Evolutionary conservation across 2,329 filamentous ascomycete species (phyloP).

Genomic region (Alternaria gansuensis): DNA sequence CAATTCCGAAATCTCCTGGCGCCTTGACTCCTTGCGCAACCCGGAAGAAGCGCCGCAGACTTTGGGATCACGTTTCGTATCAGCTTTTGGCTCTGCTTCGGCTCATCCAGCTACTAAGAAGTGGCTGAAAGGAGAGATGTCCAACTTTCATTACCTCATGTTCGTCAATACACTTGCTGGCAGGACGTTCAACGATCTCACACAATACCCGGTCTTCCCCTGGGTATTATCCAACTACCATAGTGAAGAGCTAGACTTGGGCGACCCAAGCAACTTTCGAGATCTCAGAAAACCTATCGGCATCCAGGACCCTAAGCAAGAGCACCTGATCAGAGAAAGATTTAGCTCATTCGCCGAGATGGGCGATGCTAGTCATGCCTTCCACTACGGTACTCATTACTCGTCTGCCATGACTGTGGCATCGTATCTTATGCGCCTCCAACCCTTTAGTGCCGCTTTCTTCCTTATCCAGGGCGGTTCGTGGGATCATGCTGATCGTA

Average conservation of each 20-base stretch:
- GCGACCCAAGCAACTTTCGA: conserved; percentile 83
- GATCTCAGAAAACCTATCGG: conserved; percentile 97
- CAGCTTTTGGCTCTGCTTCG: conserved; percentile 83
- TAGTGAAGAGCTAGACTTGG: conserved; percentile 88
- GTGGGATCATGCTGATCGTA: conserved; percentile 93
- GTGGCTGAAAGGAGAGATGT: conserved; percentile 94
- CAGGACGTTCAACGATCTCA: conserved; percentile 95
- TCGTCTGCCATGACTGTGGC: conserved; percentile 99
- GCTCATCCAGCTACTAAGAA: conserved; percentile 85
- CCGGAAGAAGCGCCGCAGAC: conserved; percentile 70
- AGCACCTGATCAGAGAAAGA: conserved; percentile 80
- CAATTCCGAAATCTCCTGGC: conserved; percentile 88
- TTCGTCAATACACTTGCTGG: conserved; percentile 97
- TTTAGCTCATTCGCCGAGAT: conserved; percentile 92
- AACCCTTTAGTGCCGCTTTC: conserved; percentile 96
- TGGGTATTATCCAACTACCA: conserved; percentile 97
- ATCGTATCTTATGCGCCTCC: conserved; percentile 92
- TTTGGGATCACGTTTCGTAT: conserved; percentile 88
- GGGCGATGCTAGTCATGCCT: conserved; percentile 78
- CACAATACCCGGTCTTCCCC: conserved; percentile 97
- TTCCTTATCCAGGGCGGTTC: conserved; percentile 92
- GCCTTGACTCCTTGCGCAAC: conserved; percentile 82
- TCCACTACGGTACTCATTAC: conserved; percentile 98
- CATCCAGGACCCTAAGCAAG: conserved; percentile 79
- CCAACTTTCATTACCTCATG: conserved; percentile 99